phyloP scores from a whole-genome alignment of 139 green algal species.

The Parachlorella kessleri region DNA sequence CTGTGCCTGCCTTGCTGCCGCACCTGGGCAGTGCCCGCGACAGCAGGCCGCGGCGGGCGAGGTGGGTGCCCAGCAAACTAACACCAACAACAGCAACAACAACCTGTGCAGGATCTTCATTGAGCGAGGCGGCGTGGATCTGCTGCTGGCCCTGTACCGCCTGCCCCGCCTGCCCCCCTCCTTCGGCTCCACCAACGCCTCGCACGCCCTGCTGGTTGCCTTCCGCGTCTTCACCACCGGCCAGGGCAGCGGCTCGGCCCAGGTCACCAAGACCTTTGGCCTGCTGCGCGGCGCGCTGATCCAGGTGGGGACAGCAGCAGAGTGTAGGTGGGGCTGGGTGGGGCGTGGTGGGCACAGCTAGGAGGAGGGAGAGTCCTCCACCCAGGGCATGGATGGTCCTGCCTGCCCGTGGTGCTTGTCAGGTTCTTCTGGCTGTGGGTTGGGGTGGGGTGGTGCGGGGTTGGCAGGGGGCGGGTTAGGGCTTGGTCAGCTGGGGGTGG shows the following conservation, averaged over 20 bases:
- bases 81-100: no score
- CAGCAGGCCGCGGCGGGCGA: no score
- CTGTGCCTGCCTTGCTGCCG: no score
- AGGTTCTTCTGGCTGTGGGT: no score
- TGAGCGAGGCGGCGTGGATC: slow-evolving; percentile 72
- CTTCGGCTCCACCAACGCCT: slow-evolving; percentile 76
- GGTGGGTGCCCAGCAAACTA: no score
- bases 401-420: no score
- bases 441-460: no score
- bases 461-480: no score
- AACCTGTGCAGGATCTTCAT: slow-evolving; percentile 74
- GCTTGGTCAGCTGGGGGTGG: no score
- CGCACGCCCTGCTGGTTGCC: slow-evolving; percentile 78
- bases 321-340: not conserved
- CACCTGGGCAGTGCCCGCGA: no score
- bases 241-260: slow-evolving; percentile 22
- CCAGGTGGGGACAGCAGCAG: not conserved
- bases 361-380: not conserved
- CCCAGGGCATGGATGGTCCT: no score
- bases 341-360: no score
- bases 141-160: slow-evolving; percentile 78
- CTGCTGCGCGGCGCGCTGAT: slow-evolving; percentile 28
- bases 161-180: slow-evolving; percentile 77
- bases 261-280: slow-evolving; percentile 30
- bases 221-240: slow-evolving; percentile 64